Percentiles rank a stretch among this genome's conserved stretches.
Conservation (phyloP, 129 eudicot genomes). For the Helichrysum umbraculigerum region DNA sequence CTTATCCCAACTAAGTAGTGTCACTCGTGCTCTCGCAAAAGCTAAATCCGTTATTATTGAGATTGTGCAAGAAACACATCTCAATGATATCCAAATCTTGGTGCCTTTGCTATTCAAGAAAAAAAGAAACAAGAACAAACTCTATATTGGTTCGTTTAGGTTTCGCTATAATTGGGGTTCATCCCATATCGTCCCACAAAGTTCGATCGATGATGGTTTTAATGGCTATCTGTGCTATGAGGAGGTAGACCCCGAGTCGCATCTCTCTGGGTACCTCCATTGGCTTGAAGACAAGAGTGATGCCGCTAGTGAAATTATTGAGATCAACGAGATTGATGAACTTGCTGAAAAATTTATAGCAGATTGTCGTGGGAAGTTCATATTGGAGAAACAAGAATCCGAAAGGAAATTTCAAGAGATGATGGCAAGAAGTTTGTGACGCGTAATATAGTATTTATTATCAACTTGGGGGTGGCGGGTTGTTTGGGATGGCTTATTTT, state of each 20-base stretch:
- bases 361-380: conserved; percentile 70
- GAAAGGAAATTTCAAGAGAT: conserved; percentile 80
- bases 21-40: conserved; percentile 50
- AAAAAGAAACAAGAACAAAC: conserved; percentile 49
- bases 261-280: conserved; percentile 66
- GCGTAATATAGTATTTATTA: not conserved
- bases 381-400: conserved; percentile 85
- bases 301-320: conserved; percentile 13
- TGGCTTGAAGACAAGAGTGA: conserved; percentile 79
- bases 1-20: conserved; percentile 47
- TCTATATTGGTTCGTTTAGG: conserved; percentile 67
- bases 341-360: conserved; percentile 87
- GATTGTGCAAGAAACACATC: conserved; percentile 40
- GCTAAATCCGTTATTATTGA: conserved; percentile 51
- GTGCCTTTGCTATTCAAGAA: conserved; percentile 32
- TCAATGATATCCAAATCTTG: conserved; percentile 25
- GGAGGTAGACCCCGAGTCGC: conserved; percentile 27
- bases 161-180: conserved; percentile 74
- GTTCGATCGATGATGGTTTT: conserved; percentile 12
- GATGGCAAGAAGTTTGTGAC: conserved; percentile 83
- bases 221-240: conserved; percentile 36
- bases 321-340: conserved; percentile 65
- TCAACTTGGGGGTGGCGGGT: not conserved
- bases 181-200: conserved; percentile 59
- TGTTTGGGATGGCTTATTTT: not conserved